Conservation (phyloP, 257 asterid genomes). For the Plantago ovata region DNA sequence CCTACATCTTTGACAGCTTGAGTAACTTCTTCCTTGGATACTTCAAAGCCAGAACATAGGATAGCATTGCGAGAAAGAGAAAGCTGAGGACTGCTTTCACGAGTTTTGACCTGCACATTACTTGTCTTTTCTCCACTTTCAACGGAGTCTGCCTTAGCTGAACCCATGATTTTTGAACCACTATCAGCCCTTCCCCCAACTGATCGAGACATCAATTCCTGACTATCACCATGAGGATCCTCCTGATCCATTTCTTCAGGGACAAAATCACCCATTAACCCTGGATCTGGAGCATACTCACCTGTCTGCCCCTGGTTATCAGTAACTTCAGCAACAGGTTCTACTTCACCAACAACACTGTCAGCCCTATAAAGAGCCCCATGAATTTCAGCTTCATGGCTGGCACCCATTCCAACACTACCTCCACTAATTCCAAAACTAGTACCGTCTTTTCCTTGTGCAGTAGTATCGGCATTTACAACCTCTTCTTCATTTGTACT, state of each 20-base stretch:
- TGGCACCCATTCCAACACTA: slow-evolving; percentile 99
- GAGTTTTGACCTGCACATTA: slow-evolving; percentile 46
- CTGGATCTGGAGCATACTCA: slow-evolving; percentile 87
- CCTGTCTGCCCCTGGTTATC: slow-evolving; percentile 89
- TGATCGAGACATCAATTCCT: slow-evolving; percentile 79
- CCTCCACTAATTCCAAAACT: slow-evolving; percentile 96
- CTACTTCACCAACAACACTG: slow-evolving; percentile 84
- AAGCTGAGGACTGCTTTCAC: slow-evolving; percentile 75
- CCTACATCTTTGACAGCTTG: slow-evolving; percentile 64
- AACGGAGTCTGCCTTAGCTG: slow-evolving; percentile 87
- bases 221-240: slow-evolving; percentile 93
- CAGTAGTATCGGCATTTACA: slow-evolving; percentile 82
- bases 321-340: slow-evolving; percentile 80
- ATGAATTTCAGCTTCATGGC: slow-evolving; percentile 99
- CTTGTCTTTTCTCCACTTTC: slow-evolving; percentile 96
- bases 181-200: slow-evolving; percentile 85
- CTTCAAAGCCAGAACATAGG: slow-evolving; percentile 75
- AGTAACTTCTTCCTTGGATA: slow-evolving; percentile 90
- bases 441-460: slow-evolving; percentile 75
- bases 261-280: slow-evolving; percentile 93
- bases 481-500: slow-evolving; percentile 98
- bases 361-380: slow-evolving; percentile 79
- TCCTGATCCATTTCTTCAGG: slow-evolving; percentile 90
- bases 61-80: slow-evolving; percentile 98
- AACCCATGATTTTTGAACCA: slow-evolving; percentile 88